Percentiles rank a stretch among this genome's conserved stretches.
These are phyloP conservation scores for Saccharomycopsis hybrid DNA, from an alignment of 1,139 yeast genomes.

Conservation along the genomic window DNA sequence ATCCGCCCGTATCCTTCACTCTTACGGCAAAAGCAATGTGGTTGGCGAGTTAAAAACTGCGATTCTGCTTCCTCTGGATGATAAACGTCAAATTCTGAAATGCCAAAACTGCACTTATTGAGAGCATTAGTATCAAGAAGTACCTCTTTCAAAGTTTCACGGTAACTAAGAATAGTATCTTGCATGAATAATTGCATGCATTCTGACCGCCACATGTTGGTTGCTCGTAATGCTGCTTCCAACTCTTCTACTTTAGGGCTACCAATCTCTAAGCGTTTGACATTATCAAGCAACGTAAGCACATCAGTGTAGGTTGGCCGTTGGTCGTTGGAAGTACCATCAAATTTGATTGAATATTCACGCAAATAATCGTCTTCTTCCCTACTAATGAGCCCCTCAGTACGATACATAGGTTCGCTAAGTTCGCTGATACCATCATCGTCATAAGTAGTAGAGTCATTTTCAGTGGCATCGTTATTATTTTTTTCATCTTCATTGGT, in stretches of 20 bases:
- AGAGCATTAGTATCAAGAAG: constrained; percentile 1
- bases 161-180: background rate
- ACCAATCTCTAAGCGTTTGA: background rate
- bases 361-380: constrained; percentile 8
- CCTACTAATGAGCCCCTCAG: constrained; percentile 4
- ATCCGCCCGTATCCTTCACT: constrained; percentile 58
- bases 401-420: background rate
- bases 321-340: constrained; percentile 11
- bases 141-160: constrained; percentile 6
- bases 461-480: background rate
- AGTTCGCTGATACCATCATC: background rate
- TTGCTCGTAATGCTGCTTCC: background rate
- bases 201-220: constrained; percentile 7
- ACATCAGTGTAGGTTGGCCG: constrained; percentile 9
- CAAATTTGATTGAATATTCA: constrained; percentile 14
- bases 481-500: background rate
- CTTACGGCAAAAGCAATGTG: constrained; percentile 67
- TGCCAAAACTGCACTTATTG: constrained; percentile 9
- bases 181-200: constrained; percentile 4
- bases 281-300: background rate
- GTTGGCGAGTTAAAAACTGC: constrained; percentile 9
- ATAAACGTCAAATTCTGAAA: constrained; percentile 7
- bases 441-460: background rate
- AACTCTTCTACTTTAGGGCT: background rate
- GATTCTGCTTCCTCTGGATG: constrained; percentile 3